These are phyloP conservation scores for Globisporangium rhizosaccharum DNA, from an alignment of 352 stramenopile species.

Conservation along the genomic window DNA sequence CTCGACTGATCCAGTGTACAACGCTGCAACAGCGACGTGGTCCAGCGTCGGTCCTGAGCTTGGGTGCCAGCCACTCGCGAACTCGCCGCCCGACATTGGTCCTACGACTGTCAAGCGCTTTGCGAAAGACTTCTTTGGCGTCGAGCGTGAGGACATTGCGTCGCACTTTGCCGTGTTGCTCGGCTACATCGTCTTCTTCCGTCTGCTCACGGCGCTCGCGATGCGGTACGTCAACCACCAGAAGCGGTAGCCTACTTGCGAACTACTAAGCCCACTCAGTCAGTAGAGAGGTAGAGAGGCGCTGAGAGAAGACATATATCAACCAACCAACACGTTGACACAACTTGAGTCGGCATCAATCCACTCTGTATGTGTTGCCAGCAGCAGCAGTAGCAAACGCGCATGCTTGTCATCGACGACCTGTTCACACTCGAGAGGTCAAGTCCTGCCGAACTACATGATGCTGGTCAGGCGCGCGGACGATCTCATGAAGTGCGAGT, in stretches of 20 bases:
- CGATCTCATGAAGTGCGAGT: no score
- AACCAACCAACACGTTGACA: no score
- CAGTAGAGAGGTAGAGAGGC: not conserved
- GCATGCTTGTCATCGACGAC: conserved; percentile 4
- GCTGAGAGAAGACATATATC: not conserved
- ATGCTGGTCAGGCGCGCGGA: conserved; percentile 6
- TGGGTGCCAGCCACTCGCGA: conserved; percentile 11
- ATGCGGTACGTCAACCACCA: conserved; percentile 42
- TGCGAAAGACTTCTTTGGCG: conserved; percentile 14
- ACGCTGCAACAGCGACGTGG: conserved; percentile 8
- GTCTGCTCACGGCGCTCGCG: conserved; percentile 20
- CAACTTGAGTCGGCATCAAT: no score
- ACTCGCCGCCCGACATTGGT: conserved; percentile 19
- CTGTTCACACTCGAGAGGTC: conserved; percentile 27
- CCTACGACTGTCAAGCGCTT: conserved; percentile 21
- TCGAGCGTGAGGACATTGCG: conserved; percentile 28
- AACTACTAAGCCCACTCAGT: not conserved
- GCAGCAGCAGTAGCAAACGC: conserved; percentile 11
- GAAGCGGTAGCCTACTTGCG: conserved; percentile 20
- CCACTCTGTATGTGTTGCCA: conserved; percentile 1
- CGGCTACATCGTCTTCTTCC: conserved; percentile 24
- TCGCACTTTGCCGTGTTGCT: conserved; percentile 23
- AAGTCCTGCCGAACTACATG: conserved; percentile 30
- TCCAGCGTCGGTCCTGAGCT: conserved; percentile 3
- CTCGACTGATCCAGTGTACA: conserved; percentile 19